phyloP scores from a whole-genome alignment of 495 filamentous ascomycete species.

The Neurospora sp. region DNA sequence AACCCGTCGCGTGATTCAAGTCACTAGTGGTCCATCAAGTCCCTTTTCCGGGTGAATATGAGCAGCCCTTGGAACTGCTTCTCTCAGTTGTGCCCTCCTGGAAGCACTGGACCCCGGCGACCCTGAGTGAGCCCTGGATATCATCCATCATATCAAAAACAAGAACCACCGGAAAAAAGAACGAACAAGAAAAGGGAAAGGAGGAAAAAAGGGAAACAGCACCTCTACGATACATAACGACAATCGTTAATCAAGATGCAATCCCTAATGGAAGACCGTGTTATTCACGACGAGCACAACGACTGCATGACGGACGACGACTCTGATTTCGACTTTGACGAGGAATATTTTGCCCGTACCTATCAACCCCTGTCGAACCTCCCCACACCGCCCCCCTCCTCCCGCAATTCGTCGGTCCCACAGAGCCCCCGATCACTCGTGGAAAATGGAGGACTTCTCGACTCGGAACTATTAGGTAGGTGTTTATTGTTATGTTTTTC shows the following conservation, averaged over 20 bases:
- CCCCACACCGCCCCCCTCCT: constrained; percentile 48
- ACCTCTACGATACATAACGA: not conserved
- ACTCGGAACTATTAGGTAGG: constrained; percentile 37
- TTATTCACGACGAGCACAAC: constrained; percentile 10
- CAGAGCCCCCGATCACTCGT: constrained; percentile 30
- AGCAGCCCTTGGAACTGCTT: constrained; percentile 23
- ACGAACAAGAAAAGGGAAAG: not conserved
- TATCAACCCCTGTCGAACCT: constrained; percentile 51
- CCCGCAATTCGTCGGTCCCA: constrained; percentile 27
- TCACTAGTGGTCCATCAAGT: not conserved
- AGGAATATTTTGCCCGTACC: constrained; percentile 44
- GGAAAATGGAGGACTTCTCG: constrained; percentile 32
- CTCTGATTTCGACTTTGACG: constrained; percentile 33
- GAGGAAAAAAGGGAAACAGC: not conserved
- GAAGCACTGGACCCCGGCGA: constrained; percentile 21
- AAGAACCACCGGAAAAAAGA: not conserved
- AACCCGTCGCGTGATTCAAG: constrained; percentile 7
- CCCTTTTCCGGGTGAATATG: constrained; percentile 16
- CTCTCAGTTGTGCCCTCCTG: constrained; percentile 19
- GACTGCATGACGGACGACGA: constrained; percentile 30
- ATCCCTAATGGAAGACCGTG: not conserved
- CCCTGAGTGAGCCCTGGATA: constrained; percentile 13
- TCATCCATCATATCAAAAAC: not conserved
- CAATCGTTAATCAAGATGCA: not conserved
- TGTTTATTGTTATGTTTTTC: not conserved